These are phyloP conservation scores for Chaetomium strumarium DNA, from an alignment of 2,329 filamentous ascomycete species.

Conservation along the genomic window DNA sequence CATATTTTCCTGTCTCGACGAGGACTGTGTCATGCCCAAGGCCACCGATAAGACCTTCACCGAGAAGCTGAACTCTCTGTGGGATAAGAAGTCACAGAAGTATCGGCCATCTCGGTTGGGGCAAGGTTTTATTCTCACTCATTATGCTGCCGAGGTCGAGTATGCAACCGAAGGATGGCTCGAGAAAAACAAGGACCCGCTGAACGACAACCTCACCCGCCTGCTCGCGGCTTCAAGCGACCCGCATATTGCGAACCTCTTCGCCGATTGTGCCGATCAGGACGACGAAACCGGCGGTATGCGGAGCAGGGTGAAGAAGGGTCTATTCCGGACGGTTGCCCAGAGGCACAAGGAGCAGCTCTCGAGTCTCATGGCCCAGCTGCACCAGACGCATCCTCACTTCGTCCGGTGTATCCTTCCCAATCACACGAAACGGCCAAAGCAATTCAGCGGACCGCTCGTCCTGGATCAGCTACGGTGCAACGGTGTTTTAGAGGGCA, in stretches of 20 bases:
- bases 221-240: slow-evolving; percentile 78
- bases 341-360: slow-evolving; percentile 97
- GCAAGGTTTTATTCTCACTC: slow-evolving; percentile 91
- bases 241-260: slow-evolving; percentile 76
- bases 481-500: slow-evolving; percentile 98
- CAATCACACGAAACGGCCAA: slow-evolving; percentile 95
- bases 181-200: slow-evolving; percentile 97
- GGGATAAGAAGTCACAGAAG: slow-evolving; percentile 93
- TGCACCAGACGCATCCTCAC: slow-evolving; percentile 94
- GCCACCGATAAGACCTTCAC: slow-evolving; percentile 96
- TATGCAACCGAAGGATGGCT: slow-evolving; percentile 94
- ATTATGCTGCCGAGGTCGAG: slow-evolving; percentile 96
- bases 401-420: slow-evolving; percentile 97
- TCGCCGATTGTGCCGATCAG: slow-evolving; percentile 77
- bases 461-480: slow-evolving; percentile 96
- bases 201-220: slow-evolving; percentile 94
- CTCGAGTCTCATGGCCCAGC: slow-evolving; percentile 89
- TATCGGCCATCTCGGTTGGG: slow-evolving; percentile 83
- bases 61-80: slow-evolving; percentile 92
- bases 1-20: slow-evolving; percentile 96
- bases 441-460: slow-evolving; percentile 85
- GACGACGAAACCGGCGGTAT: slow-evolving; percentile 67
- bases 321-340: slow-evolving; percentile 91
- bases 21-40: slow-evolving; percentile 98
- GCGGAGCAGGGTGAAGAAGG: slow-evolving; percentile 86